Base-by-base conservation (phyloP, 805 yeast species). In the Nakazawaea populi region DNA sequence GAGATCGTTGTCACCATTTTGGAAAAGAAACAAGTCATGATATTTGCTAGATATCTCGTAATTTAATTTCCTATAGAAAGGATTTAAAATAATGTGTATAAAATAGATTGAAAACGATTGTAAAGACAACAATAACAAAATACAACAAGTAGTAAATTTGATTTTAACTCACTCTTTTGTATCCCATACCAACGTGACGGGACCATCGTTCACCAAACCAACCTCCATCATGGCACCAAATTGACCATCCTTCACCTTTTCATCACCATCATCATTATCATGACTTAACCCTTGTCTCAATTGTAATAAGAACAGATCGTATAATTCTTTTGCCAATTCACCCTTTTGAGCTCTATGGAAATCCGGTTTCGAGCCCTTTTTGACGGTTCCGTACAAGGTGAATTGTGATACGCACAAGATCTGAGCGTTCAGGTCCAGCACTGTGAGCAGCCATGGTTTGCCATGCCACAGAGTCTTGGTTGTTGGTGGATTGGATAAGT, bases 201-300 rank as follows among this genome's bases (percentile, higher is more conserved):
- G 98, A 1, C 98, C 98, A 60, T 92, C 97, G 61, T 94, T 94
- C 11, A 85, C 81, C 54, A 92, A 67, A 1, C 77, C 77, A 12
- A 95, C 97, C 55, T 89, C 96, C 99, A 94, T 94, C 96, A 92
- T 88, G 9, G 92, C 98, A 0, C 98, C 99, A 64, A 94, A 94
- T 50, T 80, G 73, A 2, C 99, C 99, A 59, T 91, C 97, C 55
- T 84, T 76, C 3, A 90, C 96, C 44, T 79, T 80, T 0, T 74
- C 82, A 1, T 72, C 76, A 8, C 35, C 24, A 18, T 18, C 24
- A 18, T 18, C 24, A 18, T 18, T 18, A 18, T 18, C 24, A 18
- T 18, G 24, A 0, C 87, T 87, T 52, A 89, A 54, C n/a, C 77
- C 78, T 1, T 57, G 60, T 53, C 72, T 66, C 52, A 88, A 66